A percentile compares a stretch with the other conserved stretches of the same genome.
Conservation (phyloP, 768 basidiomycete species). For the Paxillus ammoniavirescens region DNA sequence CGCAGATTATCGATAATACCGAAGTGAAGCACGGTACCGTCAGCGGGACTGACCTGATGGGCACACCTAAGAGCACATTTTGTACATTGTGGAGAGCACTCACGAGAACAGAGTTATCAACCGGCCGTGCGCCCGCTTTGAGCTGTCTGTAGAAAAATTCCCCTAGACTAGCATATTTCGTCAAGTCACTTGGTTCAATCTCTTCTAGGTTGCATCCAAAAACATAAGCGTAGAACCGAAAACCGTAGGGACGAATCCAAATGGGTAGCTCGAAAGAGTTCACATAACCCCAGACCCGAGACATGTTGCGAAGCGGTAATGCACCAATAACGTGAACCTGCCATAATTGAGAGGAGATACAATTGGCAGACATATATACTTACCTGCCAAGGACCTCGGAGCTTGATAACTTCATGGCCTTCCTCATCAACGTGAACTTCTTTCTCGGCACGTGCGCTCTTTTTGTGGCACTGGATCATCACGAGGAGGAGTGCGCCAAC, state of each 20-base stretch:
- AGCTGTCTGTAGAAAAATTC: constrained; percentile 94
- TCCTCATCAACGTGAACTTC: constrained; percentile 81
- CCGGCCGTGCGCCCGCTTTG: constrained; percentile 77
- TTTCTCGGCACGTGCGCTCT: constrained; percentile 43
- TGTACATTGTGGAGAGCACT: constrained; percentile 16
- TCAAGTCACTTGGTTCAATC: constrained; percentile 76
- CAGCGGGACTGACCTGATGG: constrained; percentile 84
- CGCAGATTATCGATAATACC: constrained; percentile 76
- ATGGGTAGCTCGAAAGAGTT: constrained; percentile 92
- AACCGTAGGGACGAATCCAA: constrained; percentile 89
- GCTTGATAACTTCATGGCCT: constrained; percentile 73
- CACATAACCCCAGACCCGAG: constrained; percentile 95
- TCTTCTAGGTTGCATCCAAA: constrained; percentile 96
- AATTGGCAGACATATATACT: constrained; percentile 17
- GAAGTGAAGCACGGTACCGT: constrained; percentile 90
- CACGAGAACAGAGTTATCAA: constrained; percentile 73
- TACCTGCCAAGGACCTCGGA: constrained; percentile 94
- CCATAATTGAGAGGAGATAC: background rate
- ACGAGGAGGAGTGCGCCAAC: constrained; percentile 88
- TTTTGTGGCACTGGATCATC: constrained; percentile 71
- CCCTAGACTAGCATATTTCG: constrained; percentile 81
- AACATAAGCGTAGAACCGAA: constrained; percentile 78
- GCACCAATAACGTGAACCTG: constrained; percentile 97
- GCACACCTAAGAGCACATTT: background rate
- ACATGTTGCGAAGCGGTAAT: constrained; percentile 90